Evolutionary conservation across 768 basidiomycete genomes (phyloP), one percentile per base, ranked within the genome.

Genomic region (Rickenella mellea): DNA sequence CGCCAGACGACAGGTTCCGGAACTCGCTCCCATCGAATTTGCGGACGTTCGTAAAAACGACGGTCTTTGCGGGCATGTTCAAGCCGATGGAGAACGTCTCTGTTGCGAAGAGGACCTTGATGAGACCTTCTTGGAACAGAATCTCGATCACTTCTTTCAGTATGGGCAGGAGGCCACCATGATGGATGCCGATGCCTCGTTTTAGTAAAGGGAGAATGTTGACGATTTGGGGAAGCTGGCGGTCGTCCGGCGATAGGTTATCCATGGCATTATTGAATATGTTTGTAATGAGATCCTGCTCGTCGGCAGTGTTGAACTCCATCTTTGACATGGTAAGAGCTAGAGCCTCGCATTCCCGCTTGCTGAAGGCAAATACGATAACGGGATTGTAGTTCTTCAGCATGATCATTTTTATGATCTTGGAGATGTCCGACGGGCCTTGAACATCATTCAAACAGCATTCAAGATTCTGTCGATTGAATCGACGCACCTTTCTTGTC

Each of bases 11-110:
- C 27, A 99, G 69, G 56, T 89, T 89, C 21, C 96, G 75, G 67
- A 96, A 96, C 53, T 93, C 91, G 32, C 77, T 78, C 1, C 96
- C 96, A 59, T 99, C 96, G 53, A 92, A 98, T 64, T 99, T 99
- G 51, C 91, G 80, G 2, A 91, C 83, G 1, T 83, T 76, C 0
- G 91, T 96, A 68, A 99, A 99, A 19, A 99, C 94, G 37, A 99
- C 96, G 3, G 96, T 98, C 68, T 97, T 98, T 14, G 96, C 96
- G 9, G 96, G 96, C 96, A 99, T 99, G 64, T 99, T 99, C 32
- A 99, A 70, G 27, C 89, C 91, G 45, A 96, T 96, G 12, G 93
- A 94, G 64, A 97, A 97, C 0, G 96, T 99, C 64, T 99, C 96
- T 0, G 96, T 99, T 6, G 96, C 96, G 55, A 98, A 99, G 29